A percentile compares a stretch with the other conserved stretches of the same genome.
Evolutionary conservation across 1,284 basidiomycete species (phyloP).

Genomic region (Apiotrichum domesticum): DNA sequence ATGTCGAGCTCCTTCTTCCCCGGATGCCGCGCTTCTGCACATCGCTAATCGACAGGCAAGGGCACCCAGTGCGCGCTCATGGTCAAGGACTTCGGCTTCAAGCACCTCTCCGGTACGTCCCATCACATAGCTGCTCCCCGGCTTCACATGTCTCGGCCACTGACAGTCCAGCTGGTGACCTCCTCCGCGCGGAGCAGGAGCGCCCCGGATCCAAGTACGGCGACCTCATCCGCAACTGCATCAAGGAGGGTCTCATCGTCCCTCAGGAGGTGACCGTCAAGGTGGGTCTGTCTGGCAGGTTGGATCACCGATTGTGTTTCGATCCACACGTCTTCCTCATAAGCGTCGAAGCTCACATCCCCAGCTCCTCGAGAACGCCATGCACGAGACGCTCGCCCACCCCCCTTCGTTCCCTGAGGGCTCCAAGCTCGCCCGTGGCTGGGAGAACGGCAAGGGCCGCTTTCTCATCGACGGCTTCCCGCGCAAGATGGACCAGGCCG

Average conservation of each 20-base stretch:
- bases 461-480: slow-evolving; percentile 99
- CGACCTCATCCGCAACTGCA: slow-evolving; percentile 78
- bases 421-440: slow-evolving; percentile 48
- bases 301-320: too few relatives aligned
- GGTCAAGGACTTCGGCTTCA: slow-evolving; percentile 84
- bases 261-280: slow-evolving; percentile 97
- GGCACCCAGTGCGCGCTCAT: slow-evolving; percentile 89
- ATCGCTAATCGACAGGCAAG: slow-evolving; percentile 60
- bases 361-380: slow-evolving; percentile 82
- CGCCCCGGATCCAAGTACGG: slow-evolving; percentile 82
- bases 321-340: too few relatives aligned
- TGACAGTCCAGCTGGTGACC: slow-evolving; percentile 71
- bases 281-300: slow-evolving; percentile 20
- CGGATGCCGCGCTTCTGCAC: too few relatives aligned
- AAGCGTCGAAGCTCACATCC: neutral
- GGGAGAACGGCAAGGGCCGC: slow-evolving; percentile 68
- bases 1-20: too few relatives aligned
- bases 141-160: slow-evolving; percentile 10
- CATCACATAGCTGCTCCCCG: too few relatives aligned
- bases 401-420: slow-evolving; percentile 29
- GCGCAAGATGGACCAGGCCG: slow-evolving; percentile 95
- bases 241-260: slow-evolving; percentile 89
- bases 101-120: slow-evolving; percentile 77
- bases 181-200: slow-evolving; percentile 88
- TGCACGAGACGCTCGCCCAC: slow-evolving; percentile 58